Base-by-base conservation (phyloP, 306 rosid species). In the Oxytropis ochrocephala region DNA sequence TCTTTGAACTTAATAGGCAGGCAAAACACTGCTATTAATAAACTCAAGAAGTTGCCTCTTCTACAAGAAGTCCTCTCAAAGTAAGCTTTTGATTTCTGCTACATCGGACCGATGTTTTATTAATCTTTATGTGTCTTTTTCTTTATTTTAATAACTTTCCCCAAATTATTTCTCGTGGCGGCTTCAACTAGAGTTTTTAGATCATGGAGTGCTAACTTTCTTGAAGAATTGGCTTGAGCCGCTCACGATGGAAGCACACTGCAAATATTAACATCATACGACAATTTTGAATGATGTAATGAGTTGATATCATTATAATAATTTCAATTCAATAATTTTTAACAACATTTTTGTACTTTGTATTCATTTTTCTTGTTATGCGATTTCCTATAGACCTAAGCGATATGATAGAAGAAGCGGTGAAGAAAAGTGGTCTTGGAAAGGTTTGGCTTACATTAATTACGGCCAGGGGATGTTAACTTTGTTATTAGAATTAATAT, bases 401-500 rank as follows among this genome's bases (percentile, higher is more conserved):
- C 96, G 88, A 62, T 85, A 79, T 77, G 98, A 93, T 78, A 86
- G 98, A 86, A 88, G 83, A 79, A 90, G 51, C 96, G 90, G 76
- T 93, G 91, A 93, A 90, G 88, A 85, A 69, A 83, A 93, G 98
- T 83, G 98, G 98, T 55, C 93, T 93, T 64, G 98, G 98, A 67
- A 93, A 90, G 96, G 98, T 91, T 75, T 49, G 81, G 73, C 47
- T 63, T 58, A 27, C 5, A 3, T 53, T 67, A 5, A 58, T 36
- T 27, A 32, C 50, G 62, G 36, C 42, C 7, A 10, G 35, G 33
- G 43, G 64, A 27, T 13, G 2, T 69, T 44, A 16, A 30, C 29
- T 13, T 10, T 67, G n/a, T 57, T 13, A 27, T 35, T 57, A 7
- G 67, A 76, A 49, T 24, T 49, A 67, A 41, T 43, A 73, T 58